These are phyloP conservation scores for Cinchona pubescens DNA, from an alignment of 257 asterid genomes.

Conservation along the genomic window DNA sequence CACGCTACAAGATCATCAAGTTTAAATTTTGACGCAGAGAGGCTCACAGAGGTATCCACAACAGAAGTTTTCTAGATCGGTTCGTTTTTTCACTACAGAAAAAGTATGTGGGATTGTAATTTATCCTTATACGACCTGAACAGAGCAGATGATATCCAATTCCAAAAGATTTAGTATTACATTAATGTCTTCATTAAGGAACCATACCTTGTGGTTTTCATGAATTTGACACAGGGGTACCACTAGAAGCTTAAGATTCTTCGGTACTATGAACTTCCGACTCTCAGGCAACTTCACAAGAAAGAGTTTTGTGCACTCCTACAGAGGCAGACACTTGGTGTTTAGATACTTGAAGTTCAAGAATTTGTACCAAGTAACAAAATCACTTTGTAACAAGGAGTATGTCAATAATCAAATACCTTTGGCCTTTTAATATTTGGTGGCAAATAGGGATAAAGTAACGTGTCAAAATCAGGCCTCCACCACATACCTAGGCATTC, in stretches of 20 bases:
- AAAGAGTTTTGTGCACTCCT: slow-evolving; percentile 89
- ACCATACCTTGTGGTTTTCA: slow-evolving; percentile 53
- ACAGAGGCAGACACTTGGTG: slow-evolving; percentile 21
- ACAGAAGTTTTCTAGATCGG: not conserved
- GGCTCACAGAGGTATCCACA: not conserved
- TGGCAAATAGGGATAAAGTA: slow-evolving; percentile 60
- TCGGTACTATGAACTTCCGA: slow-evolving; percentile 70
- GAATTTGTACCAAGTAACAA: slow-evolving; percentile 9
- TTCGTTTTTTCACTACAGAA: not conserved
- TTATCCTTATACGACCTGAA: not conserved
- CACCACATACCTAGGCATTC: slow-evolving; percentile 95
- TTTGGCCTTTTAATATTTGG: slow-evolving; percentile 61
- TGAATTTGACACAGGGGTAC: slow-evolving; percentile 75
- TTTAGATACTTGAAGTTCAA: slow-evolving; percentile 5
- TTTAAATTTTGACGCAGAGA: not conserved
- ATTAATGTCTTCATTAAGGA: not conserved
- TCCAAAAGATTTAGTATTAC: not conserved
- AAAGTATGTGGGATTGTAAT: too few relatives aligned
- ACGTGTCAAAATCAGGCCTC: slow-evolving; percentile 67
- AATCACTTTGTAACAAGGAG: not conserved
- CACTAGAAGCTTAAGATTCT: slow-evolving; percentile 64
- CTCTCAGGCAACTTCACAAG: slow-evolving; percentile 78
- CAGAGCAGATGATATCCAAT: not conserved
- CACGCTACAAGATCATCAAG: not conserved
- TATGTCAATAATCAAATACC: slow-evolving; percentile 39